These are phyloP conservation scores for Nissolia schottii DNA, from an alignment of 306 rosid species.

Conservation along the genomic window DNA sequence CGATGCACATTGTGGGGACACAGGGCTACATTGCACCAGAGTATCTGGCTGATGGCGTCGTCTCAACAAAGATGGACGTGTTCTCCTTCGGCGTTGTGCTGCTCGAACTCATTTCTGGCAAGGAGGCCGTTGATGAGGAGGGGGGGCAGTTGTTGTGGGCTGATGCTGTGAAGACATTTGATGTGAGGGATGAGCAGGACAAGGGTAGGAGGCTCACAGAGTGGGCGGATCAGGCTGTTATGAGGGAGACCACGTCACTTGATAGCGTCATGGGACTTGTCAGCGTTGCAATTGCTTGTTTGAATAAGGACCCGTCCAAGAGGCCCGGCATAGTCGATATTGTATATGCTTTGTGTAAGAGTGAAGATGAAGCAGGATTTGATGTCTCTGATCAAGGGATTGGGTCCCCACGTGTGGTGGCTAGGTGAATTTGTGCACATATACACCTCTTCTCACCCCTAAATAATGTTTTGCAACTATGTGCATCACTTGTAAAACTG, in stretches of 20 bases:
- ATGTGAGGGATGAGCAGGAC: constrained; percentile 46
- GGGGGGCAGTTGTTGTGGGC: constrained; percentile 59
- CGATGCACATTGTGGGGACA: constrained; percentile 96
- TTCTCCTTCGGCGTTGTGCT: constrained; percentile 86
- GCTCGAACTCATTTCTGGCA: constrained; percentile 75
- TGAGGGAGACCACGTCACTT: constrained; percentile 50
- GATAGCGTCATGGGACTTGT: constrained; percentile 58
- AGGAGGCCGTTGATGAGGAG: constrained; percentile 54
- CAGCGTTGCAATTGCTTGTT: constrained; percentile 65
- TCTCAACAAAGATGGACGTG: constrained; percentile 86
- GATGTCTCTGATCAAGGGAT: constrained; percentile 67
- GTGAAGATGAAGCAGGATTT: constrained; percentile 57
- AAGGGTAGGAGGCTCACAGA: constrained; percentile 41
- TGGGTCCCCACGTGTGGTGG: constrained; percentile 40
- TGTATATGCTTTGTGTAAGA: constrained; percentile 68
- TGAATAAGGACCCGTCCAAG: constrained; percentile 64
- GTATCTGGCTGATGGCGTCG: constrained; percentile 74
- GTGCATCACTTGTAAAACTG: too few species aligned
- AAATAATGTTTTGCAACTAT: too few species aligned
- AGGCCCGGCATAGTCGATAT: constrained; percentile 83
- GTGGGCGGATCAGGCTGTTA: constrained; percentile 57
- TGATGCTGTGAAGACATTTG: constrained; percentile 38
- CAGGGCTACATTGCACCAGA: constrained; percentile 96
- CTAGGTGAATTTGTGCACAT: constrained; percentile 46
- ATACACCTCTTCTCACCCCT: too few species aligned